Base-by-base conservation (phyloP, 176 grass and related monocot species). In the Carex kokanica region DNA sequence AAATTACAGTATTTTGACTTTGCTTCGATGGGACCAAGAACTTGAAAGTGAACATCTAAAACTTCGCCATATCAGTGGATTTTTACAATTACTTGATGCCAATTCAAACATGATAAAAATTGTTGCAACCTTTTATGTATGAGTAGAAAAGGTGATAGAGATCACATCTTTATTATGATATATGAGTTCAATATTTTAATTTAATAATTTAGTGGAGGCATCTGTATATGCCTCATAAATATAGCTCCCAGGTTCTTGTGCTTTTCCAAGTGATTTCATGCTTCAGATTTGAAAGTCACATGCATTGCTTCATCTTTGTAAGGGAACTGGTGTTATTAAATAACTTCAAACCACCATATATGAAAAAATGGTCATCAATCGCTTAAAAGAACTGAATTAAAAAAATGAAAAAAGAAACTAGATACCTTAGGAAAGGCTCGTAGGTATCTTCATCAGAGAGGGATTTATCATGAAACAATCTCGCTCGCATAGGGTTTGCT, bases 371-470 rank as follows among this genome's bases (percentile, higher is more conserved):
- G 59, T 47, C 2, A 10, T n/a, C 9, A 31, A 79, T n/a, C 0
- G 0, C 77, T 40, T 60, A 10, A 36, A 59, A 59, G 9, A 25
- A 17, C 25, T 11, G 32, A 59, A 82, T n/a, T 32, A 55, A 86
- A 47, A 74, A 65, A 18, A 81, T 8, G 64, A 61, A 11, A 11
- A 47, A 49, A 31, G 52, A 87, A 90, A 17, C 41, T 63, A 23
- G 27, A 47, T 60, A 93, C 89, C 89, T 93, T 90, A 95, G 86
- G 84, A 98, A 95, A 85, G 93, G 91, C 17, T 91, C 90, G 1
- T 98, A 93, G 57, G 87, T 93, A 81, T 98, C 96, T 93, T 98
- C 91, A 86, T 86, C 89, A 56, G 87, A 72, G 10, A 98, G 67
- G 67, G 92, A 91, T 69, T 93, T 85, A 36, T 98, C 91, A 87